Conservation (phyloP, 2,329 filamentous ascomycete genomes). For the Penicillium rolfsii region DNA sequence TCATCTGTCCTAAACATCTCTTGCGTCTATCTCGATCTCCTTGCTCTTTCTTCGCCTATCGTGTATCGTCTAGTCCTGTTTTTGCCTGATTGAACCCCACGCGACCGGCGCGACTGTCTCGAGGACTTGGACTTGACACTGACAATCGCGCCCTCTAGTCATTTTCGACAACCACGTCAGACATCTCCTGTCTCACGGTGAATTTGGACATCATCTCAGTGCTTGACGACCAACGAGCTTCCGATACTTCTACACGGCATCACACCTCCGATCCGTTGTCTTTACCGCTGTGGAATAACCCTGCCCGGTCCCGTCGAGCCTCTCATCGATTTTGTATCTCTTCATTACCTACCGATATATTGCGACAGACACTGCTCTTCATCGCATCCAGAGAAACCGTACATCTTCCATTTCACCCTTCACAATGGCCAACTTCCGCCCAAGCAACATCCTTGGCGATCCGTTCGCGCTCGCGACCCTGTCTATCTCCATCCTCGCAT, state of each 20-base stretch:
- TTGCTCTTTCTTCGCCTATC: not conserved
- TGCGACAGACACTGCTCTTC: conserved; percentile 25
- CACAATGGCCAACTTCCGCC: conserved; percentile 63
- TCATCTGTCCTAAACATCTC: not conserved
- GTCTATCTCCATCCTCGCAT: conserved; percentile 87
- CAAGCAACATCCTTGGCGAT: conserved; percentile 92
- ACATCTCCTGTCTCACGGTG: not conserved
- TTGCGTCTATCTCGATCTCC: not conserved
- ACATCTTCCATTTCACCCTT: conserved; percentile 4
- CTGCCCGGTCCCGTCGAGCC: conserved; percentile 4
- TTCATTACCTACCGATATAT: conserved; percentile 22
- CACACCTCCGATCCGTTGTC: not conserved
- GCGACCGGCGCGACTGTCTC: conserved; percentile 14
- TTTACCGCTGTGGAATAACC: not conserved
- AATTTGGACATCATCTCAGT: not conserved
- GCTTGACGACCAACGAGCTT: not conserved
- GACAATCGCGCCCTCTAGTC: conserved; percentile 12
- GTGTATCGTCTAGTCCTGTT: not conserved
- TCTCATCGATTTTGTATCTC: conserved; percentile 10
- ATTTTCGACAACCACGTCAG: not conserved
- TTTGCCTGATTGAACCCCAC: conserved; percentile 16
- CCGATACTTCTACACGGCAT: not conserved
- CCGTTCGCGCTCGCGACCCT: conserved; percentile 94
- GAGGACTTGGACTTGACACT: conserved; percentile 9
- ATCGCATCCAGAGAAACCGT: conserved; percentile 26